Evolutionary conservation across 257 asterid genomes (phyloP).

Genomic region (Gentiana straminea): DNA sequence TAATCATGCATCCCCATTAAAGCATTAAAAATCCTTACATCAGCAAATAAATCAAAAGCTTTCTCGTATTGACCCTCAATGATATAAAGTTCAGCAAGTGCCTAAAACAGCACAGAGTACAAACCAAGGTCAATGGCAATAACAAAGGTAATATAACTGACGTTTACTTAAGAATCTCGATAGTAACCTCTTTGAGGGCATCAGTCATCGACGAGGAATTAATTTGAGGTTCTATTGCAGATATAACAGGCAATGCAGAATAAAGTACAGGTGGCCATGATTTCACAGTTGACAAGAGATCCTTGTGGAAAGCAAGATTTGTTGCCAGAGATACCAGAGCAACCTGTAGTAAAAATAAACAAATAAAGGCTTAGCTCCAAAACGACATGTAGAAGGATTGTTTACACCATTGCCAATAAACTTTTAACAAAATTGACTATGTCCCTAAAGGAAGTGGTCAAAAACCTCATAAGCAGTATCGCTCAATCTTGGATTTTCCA

Average conservation of each 20-base stretch:
- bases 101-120: conserved; percentile 32
- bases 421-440: conserved; percentile 1
- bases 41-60: conserved; percentile 88
- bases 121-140: conserved; percentile 11
- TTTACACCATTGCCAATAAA: too few species aligned
- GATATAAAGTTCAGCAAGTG: conserved; percentile 80
- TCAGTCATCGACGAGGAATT: conserved; percentile 77
- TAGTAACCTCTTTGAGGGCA: conserved; percentile 73
- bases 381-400: not conserved
- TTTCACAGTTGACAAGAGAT: conserved; percentile 77
- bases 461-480: conserved; percentile 97
- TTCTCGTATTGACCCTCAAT: conserved; percentile 81
- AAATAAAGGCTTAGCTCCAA: too few species aligned
- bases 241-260: conserved; percentile 71
- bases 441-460: conserved; percentile 3
- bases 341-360: conserved; percentile 33
- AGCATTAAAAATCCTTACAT: conserved; percentile 28
- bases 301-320: conserved; percentile 80
- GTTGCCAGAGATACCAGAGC: conserved; percentile 95
- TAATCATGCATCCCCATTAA: not conserved
- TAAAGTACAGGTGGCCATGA: conserved; percentile 80
- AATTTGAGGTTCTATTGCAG: conserved; percentile 93
- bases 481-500: conserved; percentile 88
- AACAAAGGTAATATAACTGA: conserved; percentile 4
- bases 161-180: conserved; percentile 7